Conservation (phyloP, 768 basidiomycete genomes). For the Agaricus blazei region DNA sequence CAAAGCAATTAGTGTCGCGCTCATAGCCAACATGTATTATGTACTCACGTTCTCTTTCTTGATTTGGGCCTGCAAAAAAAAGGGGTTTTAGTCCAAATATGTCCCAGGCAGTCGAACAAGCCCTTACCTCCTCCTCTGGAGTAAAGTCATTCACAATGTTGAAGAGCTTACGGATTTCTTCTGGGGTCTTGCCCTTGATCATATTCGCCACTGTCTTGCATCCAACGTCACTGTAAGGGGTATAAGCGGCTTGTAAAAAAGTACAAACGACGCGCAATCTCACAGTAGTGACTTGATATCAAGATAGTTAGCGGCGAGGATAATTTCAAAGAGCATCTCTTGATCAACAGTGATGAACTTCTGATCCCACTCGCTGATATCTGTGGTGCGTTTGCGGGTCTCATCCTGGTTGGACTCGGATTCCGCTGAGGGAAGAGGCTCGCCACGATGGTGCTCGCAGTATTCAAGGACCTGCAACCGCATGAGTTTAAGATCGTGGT, state of each 20-base stretch:
- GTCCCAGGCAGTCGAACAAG: slow-evolving; percentile 7
- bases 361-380: slow-evolving; percentile 99
- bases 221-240: slow-evolving; percentile 74
- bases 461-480: slow-evolving; percentile 87
- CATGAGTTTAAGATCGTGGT: slow-evolving; percentile 10
- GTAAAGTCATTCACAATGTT: slow-evolving; percentile 99
- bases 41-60: slow-evolving; percentile 95
- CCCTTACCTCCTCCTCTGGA: slow-evolving; percentile 91
- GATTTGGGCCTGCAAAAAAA: slow-evolving; percentile 74
- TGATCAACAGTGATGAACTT: slow-evolving; percentile 99
- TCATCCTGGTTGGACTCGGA: slow-evolving; percentile 84
- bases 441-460: slow-evolving; percentile 97
- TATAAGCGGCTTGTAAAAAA: neutral
- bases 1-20: slow-evolving; percentile 15
- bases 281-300: slow-evolving; percentile 98
- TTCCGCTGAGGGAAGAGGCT: slow-evolving; percentile 88
- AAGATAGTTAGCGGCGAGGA: slow-evolving; percentile 98
- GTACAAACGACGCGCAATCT: slow-evolving; percentile 25
- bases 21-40: slow-evolving; percentile 1
- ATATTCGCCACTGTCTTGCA: slow-evolving; percentile 99
- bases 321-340: slow-evolving; percentile 99
- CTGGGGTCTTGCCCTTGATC: slow-evolving; percentile 99
- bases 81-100: slow-evolving; percentile 8
- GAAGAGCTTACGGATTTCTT: slow-evolving; percentile 97
- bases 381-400: slow-evolving; percentile 95